phyloP scores from a whole-genome alignment of 2,329 filamentous ascomycete species.

The Karstenula rhodostoma region DNA sequence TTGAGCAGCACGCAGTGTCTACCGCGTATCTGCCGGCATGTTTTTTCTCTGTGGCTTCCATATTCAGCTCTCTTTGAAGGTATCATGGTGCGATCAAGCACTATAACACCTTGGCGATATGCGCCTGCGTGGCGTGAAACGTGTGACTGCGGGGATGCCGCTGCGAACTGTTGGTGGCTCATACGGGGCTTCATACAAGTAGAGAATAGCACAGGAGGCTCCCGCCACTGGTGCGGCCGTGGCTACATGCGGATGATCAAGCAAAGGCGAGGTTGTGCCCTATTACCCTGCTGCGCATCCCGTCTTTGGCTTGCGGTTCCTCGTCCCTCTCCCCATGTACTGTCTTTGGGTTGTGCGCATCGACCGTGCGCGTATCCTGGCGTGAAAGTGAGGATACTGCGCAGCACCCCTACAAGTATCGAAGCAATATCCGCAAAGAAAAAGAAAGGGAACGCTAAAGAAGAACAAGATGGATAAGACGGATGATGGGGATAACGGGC shows the following conservation, averaged over 20 bases:
- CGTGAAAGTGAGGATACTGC: not conserved
- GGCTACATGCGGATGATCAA: not conserved
- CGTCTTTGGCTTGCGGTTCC: not conserved
- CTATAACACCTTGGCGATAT: not conserved
- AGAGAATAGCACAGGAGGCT: not conserved
- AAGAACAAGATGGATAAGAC: not conserved
- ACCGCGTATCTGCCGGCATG: not conserved
- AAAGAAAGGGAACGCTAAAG: not conserved
- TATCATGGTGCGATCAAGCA: too few species aligned
- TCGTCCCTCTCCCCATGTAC: not conserved
- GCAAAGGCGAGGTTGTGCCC: not conserved
- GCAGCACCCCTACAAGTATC: not conserved
- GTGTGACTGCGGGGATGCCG: not conserved
- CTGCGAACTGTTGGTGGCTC: not conserved
- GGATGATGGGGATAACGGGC: constrained; percentile 27
- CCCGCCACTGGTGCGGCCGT: not conserved
- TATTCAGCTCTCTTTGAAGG: too few species aligned
- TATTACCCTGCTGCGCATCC: constrained; percentile 3
- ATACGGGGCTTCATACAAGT: not conserved
- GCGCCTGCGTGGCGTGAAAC: not conserved
- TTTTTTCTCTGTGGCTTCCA: not conserved
- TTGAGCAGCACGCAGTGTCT: not conserved
- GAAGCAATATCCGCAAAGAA: not conserved
- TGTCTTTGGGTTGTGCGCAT: not conserved
- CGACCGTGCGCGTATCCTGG: not conserved